Evolutionary conservation across 768 basidiomycete genomes (phyloP).

Genomic region (Punctularia strigosozonata): DNA sequence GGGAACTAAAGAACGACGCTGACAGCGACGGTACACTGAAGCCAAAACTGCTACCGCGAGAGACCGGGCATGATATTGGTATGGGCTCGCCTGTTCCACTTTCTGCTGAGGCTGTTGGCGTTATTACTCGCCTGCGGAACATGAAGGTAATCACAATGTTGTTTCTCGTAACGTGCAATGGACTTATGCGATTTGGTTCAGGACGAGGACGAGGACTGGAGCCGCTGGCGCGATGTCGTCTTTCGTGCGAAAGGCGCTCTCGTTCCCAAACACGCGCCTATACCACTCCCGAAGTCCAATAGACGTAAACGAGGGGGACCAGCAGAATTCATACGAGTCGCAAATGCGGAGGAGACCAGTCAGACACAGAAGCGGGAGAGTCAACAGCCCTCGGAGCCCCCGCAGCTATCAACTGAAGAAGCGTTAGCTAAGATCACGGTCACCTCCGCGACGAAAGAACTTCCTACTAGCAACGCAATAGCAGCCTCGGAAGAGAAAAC

Average conservation of each 20-base stretch:
- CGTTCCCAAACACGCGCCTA: slow-evolving; percentile 24
- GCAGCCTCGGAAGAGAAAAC: not conserved
- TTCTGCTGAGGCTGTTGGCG: slow-evolving; percentile 59
- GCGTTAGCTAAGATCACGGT: slow-evolving; percentile 8
- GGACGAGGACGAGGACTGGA: slow-evolving; percentile 86
- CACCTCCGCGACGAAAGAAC: slow-evolving; percentile 19
- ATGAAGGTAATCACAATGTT: slow-evolving; percentile 48
- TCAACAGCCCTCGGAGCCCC: not conserved
- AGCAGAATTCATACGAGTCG: slow-evolving; percentile 3
- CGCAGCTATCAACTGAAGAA: not conserved
- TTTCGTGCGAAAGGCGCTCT: slow-evolving; percentile 65
- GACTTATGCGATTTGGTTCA: slow-evolving; percentile 14
- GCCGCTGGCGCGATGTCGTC: slow-evolving; percentile 77
- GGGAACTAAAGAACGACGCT: not conserved
- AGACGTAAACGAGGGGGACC: slow-evolving; percentile 48
- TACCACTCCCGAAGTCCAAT: slow-evolving; percentile 50
- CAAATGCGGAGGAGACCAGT: not conserved
- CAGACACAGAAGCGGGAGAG: not conserved
- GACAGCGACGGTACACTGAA: slow-evolving; percentile 1
- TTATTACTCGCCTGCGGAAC: slow-evolving; percentile 73
- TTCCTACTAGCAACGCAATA: not conserved
- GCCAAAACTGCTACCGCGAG: slow-evolving; percentile 55
- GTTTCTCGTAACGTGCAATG: not conserved
- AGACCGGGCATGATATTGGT: slow-evolving; percentile 80
- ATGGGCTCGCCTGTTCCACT: slow-evolving; percentile 79